A percentile compares a stretch with the other conserved stretches of the same genome.
phyloP scores from a whole-genome alignment of 2,329 filamentous ascomycete genomes.

The Colletotrichum sansevieriae region DNA sequence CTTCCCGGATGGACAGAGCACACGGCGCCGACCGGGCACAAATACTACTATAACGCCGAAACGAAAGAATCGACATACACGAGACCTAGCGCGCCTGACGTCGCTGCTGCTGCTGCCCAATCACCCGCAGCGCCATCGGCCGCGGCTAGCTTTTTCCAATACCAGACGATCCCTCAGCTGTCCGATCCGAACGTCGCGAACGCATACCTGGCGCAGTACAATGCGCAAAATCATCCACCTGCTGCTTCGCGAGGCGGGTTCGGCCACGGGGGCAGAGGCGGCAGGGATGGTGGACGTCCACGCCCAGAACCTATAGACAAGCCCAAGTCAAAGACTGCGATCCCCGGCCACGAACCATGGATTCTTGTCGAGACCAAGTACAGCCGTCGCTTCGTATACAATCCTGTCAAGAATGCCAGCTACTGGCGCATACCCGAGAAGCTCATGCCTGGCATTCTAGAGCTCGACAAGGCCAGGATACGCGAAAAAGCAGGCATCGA shows the following conservation, averaged over 20 bases:
- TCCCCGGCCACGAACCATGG: conserved; percentile 90
- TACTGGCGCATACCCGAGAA: conserved; percentile 96
- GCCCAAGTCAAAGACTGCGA: conserved; percentile 82
- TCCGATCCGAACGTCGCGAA: conserved; percentile 70
- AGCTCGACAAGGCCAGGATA: conserved; percentile 79
- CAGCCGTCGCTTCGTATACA: conserved; percentile 90
- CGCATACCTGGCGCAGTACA: conserved; percentile 70
- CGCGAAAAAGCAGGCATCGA: conserved; percentile 62
- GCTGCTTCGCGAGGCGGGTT: conserved; percentile 55
- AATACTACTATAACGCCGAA: conserved; percentile 87
- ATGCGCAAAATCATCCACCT: conserved; percentile 55
- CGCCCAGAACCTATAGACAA: conserved; percentile 80
- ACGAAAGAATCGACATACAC: conserved; percentile 91
- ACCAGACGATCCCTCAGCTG: conserved; percentile 58
- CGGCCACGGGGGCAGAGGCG: conserved; percentile 65
- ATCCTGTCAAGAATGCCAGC: conserved; percentile 86
- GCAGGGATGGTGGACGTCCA: conserved; percentile 59
- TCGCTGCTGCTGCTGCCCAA: conserved; percentile 22
- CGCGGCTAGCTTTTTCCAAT: conserved; percentile 57
- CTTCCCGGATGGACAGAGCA: conserved; percentile 93
- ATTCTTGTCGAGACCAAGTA: conserved; percentile 93
- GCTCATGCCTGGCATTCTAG: conserved; percentile 81
- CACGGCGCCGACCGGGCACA: conserved; percentile 87
- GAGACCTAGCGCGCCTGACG: conserved; percentile 67
- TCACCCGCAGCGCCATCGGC: conserved; percentile 38